phyloP scores from a whole-genome alignment of 352 stramenopile genomes.

The Globisporangium cylindrosporum region DNA sequence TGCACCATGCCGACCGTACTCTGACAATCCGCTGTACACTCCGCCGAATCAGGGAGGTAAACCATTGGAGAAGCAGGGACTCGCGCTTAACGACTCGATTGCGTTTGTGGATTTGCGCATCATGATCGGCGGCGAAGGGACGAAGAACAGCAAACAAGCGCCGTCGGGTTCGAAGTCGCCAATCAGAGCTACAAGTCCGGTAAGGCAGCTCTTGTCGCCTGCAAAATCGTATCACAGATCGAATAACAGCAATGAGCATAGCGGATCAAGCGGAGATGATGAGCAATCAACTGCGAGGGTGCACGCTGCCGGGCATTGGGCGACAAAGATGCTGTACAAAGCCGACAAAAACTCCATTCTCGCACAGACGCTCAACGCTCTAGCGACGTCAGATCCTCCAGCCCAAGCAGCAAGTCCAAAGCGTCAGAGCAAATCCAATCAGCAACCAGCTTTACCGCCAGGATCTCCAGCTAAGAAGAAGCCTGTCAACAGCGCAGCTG shows the following conservation, averaged over 20 bases:
- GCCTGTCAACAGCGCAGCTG: neutral
- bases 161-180: conserved; percentile 4
- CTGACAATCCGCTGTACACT: conserved; percentile 72
- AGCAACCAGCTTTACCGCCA: conserved; percentile 17
- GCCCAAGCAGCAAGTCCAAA: conserved; percentile 5
- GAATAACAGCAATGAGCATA: conserved; percentile 22
- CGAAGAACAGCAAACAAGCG: neutral
- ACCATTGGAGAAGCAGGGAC: conserved; percentile 20
- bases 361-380: conserved; percentile 55
- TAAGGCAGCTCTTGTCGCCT: neutral
- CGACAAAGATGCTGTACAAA: conserved; percentile 52
- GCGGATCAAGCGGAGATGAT: neutral
- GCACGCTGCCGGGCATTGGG: conserved; percentile 54
- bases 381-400: conserved; percentile 30
- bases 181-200: neutral
- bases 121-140: conserved; percentile 27
- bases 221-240: conserved; percentile 7
- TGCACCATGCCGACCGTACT: conserved; percentile 62
- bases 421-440: conserved; percentile 13
- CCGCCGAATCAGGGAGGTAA: conserved; percentile 34
- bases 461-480: conserved; percentile 31
- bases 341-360: conserved; percentile 51
- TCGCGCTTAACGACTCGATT: conserved; percentile 49
- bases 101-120: conserved; percentile 67
- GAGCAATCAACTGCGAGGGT: conserved; percentile 10